Evolutionary conservation across 2,329 filamentous ascomycete genomes (phyloP), one percentile per base, ranked within the genome.

Genomic region (Aspergillus spinulosporus): DNA sequence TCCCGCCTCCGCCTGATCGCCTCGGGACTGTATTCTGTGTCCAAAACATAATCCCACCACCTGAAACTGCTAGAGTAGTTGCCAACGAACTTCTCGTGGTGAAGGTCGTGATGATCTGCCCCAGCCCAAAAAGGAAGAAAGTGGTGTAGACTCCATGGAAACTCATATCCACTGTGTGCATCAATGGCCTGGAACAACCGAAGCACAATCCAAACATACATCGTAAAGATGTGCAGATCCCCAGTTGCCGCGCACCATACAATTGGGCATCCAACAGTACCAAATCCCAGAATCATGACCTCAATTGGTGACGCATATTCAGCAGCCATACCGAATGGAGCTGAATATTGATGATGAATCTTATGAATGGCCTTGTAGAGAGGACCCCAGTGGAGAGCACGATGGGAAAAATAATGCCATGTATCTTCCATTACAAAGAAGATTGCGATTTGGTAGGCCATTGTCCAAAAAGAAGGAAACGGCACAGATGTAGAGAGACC

Each of bases 381-480:
- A 39, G 92, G 90, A 21, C 90, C 92, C 80, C 91, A 95, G 82
- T 99, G 94, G 78, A 99, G 86, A 43, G 84, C 85, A 66, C 94
- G 91, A 79, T 99, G 94, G 65, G 86, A 86, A 87, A 92, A 97
- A 83, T 99, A 99, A 78, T 99, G 94, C 94, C 94, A 99, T 64
- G 93, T 81, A 76, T 99, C 94, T 76, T 99, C 94, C 69, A 97
- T 78, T 57, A 97, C 84, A 78, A 99, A 99, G 83, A 97, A 95
- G 72, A 97, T 82, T 59, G 87, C 84, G 65, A 99, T 93, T 69
- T 99, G 94, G 72, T 89, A 86, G 62, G 88, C 88, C 82, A 99
- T 97, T 69, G 87, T 97, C 78, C 83, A 88, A 64, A 88, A 68
- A 9, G 88, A 81, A 34, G 94, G 94, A 81, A 99, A 99, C 7